A percentile compares a stretch with the other conserved stretches of the same genome.
These are phyloP conservation scores for Naganishia randhawae DNA, from an alignment of 768 basidiomycete species.

Conservation along the genomic window DNA sequence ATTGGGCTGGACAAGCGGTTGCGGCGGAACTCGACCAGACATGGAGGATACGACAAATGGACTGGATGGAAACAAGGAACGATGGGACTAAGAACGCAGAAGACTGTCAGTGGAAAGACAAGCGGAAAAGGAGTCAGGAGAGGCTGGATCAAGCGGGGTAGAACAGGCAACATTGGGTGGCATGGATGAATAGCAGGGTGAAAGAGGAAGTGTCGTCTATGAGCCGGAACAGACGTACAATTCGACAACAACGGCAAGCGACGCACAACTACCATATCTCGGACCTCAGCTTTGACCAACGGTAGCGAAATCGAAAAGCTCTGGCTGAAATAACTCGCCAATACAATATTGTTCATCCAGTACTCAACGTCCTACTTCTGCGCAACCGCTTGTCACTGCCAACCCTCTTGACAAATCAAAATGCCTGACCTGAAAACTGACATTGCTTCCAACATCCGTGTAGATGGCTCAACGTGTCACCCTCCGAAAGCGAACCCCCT, in stretches of 20 bases:
- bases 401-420: neutral
- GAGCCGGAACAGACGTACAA: too few species aligned
- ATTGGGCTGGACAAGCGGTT: conserved; percentile 9
- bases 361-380: neutral
- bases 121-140: neutral
- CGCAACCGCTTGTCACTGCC: neutral
- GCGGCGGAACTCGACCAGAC: neutral
- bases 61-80: neutral
- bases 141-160: neutral
- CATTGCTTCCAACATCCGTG: neutral
- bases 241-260: too few species aligned
- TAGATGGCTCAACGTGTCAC: conserved; percentile 98
- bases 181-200: too few species aligned
- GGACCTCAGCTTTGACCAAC: too few species aligned
- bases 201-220: too few species aligned
- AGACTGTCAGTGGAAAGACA: neutral
- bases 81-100: neutral
- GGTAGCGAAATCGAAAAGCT: neutral
- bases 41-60: neutral
- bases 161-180: too few species aligned
- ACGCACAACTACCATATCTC: too few species aligned
- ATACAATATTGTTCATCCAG: neutral
- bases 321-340: neutral
- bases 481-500: conserved; percentile 91
- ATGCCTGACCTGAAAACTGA: neutral